Base-by-base conservation (phyloP, 805 yeast species). In the Metschnikowia gelsemii region DNA sequence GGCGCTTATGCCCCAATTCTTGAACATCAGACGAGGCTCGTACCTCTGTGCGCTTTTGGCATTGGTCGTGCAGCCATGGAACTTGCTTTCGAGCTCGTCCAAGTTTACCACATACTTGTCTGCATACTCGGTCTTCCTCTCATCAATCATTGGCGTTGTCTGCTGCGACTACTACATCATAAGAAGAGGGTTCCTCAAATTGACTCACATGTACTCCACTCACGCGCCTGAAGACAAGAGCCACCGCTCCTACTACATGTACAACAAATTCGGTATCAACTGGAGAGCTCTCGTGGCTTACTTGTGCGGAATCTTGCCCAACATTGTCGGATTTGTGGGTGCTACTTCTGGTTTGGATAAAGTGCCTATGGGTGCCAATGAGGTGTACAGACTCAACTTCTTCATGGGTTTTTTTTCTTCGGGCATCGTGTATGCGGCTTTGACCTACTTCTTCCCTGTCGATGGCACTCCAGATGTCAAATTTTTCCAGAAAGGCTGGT, bases 211-310 rank as follows among this genome's bases (percentile, higher is more conserved):
- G 49, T 89, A 83, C 64, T 65, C 75, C 2, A 46, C 62, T n/a
- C 40, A 45, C 24, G 68, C 67, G 3, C 71, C 72, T 5, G 71
- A 64, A 43, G 52, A 61, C 38, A 55, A 56, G 19, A 30, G 48
- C 1, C 36, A 43, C 12, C 48, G 45, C 19, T 65, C 73, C 5
- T 61, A 66, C 42, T 89, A 88, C 66, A 75, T 74, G 64, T 87
- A 77, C 64, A 73, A 76, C 54, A 63, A 55, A 22, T 63, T 68
- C 35, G 96, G 96, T 28, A 53, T 78, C 61, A 87, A 87, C 59
- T 86, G 95, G 93, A 74, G 95, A 60, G 96, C 91, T 2, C 80
- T 78, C 51, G 78, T 73, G 23, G 93, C 96, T 1, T 88, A 88
- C 59, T 60, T 88, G 50, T 73, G 82, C 51, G 96, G 96, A 41